Base-by-base conservation (phyloP, 805 yeast genomes). In the Wickerhamiella domercqiae region DNA sequence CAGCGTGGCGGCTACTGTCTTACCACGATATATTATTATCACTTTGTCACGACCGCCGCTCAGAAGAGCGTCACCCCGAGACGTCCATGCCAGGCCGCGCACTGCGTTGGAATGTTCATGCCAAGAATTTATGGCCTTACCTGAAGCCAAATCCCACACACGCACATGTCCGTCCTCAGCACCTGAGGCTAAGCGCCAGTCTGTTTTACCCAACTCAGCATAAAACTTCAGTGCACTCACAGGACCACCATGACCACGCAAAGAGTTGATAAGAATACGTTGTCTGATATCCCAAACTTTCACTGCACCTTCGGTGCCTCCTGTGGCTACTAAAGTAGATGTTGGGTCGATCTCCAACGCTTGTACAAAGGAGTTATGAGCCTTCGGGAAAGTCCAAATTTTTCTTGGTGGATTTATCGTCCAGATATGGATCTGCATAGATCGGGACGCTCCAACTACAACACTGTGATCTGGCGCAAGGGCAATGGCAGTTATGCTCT, bases 221-320 rank as follows among this genome's bases (percentile, higher is more conserved):
- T 68, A 68, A 55, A 90, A 83, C 34, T 62, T 60, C 39, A 87
- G 56, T 3, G 90, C 72, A 33, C 93, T 77, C 29, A 87, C 67
- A 2, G 93, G 78, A 9, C 90, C 76, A 16, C 94, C 93, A 55
- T 90, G 99, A 1, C 98, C 97, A 55, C 80, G 78, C 40, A 90
- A 67, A 11, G 82, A 75, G 57, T 90, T 98, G 0, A 98, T 90
- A 3, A 78, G 71, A 46, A 69, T 82, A 1, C 90, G 86, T 25
- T 84, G 84, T 45, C 75, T 86, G 26, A 90, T 68, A 56, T 90
- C 99, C 78, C 93, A 84, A 1, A 90, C 93, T 32, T 81, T 75
- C 14, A 86, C 78, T 30, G 75, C 70, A 34, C 98, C 97, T 57
- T 90, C 98, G 1, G 96, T 79, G 34, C 93, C 84, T 29, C 99